These are phyloP conservation scores for Salix suchowensis DNA, from an alignment of 345 rosid species.

Conservation along the genomic window DNA sequence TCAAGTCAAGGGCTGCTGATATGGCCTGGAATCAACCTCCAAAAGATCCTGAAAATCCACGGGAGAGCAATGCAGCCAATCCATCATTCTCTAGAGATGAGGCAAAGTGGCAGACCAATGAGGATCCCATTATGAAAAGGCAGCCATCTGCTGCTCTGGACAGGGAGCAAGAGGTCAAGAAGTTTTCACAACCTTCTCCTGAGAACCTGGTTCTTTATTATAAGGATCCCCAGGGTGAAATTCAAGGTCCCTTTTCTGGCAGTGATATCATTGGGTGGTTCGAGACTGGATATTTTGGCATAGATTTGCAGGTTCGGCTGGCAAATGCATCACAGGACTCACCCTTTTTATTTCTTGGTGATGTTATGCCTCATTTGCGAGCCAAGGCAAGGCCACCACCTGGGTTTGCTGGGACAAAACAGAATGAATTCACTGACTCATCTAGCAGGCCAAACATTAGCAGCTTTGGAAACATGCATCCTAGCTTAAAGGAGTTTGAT, in stretches of 20 bases:
- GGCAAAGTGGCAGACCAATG: constrained; percentile 45
- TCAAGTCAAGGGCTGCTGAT: constrained; percentile 40
- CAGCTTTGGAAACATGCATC: constrained; percentile 43
- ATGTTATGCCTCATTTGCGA: constrained; percentile 95
- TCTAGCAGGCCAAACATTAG: constrained; percentile 40
- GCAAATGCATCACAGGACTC: constrained; percentile 66
- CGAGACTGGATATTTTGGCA: constrained; percentile 94
- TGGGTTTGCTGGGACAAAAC: constrained; percentile 79
- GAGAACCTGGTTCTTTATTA: constrained; percentile 72
- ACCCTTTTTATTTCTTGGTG: constrained; percentile 75
- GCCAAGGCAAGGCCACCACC: constrained; percentile 98
- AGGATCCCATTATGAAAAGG: constrained; percentile 53
- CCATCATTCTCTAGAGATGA: constrained; percentile 50
- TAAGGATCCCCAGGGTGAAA: constrained; percentile 91
- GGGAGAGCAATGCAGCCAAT: constrained; percentile 39
- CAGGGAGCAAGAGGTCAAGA: constrained; percentile 69
- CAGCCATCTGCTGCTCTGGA: constrained; percentile 57
- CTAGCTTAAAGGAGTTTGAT: constrained; percentile 47
- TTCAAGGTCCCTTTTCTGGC: constrained; percentile 92
- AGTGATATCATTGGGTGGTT: constrained; percentile 93
- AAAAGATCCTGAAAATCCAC: constrained; percentile 43
- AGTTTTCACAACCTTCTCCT: constrained; percentile 51
- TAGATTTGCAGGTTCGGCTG: constrained; percentile 73
- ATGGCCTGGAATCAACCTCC: constrained; percentile 43
- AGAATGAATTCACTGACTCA: constrained; percentile 47